These are phyloP conservation scores for Globisporangium radiosum DNA, from an alignment of 352 stramenopile genomes.

Conservation along the genomic window DNA sequence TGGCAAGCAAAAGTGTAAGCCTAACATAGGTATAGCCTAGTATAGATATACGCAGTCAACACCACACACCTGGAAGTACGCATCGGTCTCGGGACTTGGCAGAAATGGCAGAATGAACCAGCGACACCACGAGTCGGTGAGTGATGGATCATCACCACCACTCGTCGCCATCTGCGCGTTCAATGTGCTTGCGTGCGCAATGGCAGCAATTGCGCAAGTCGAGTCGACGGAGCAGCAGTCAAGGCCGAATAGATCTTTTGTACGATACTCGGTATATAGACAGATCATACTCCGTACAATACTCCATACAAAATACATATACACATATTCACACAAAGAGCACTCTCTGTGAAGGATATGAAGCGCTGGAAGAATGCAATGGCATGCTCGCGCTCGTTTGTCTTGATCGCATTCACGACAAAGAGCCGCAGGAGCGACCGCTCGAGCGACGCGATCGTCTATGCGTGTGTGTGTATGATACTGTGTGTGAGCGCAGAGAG, in stretches of 20 bases:
- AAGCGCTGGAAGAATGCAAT: conserved; percentile 68
- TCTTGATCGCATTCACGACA: conserved; percentile 73
- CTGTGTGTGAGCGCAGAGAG: not conserved
- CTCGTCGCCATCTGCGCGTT: conserved; percentile 30
- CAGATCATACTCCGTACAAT: not conserved
- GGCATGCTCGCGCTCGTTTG: conserved; percentile 55
- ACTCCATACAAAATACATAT: not conserved
- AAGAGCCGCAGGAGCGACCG: conserved; percentile 66
- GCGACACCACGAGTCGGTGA: conserved; percentile 52
- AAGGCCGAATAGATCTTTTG: conserved; percentile 8
- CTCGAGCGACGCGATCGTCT: conserved; percentile 67
- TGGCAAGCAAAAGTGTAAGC: too few species aligned
- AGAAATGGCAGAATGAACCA: conserved; percentile 85
- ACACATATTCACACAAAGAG: not conserved
- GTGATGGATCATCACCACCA: conserved; percentile 12
- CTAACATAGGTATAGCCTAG: too few species aligned
- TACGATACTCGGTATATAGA: not conserved
- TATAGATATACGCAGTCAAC: too few species aligned
- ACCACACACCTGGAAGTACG: conserved; percentile 53
- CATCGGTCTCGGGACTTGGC: conserved; percentile 56
- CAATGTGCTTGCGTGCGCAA: conserved; percentile 48
- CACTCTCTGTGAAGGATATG: conserved; percentile 25
- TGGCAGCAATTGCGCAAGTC: not conserved
- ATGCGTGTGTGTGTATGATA: not conserved
- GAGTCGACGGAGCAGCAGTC: conserved; percentile 5